Evolutionary conservation across 140 eudicot genomes (phyloP).

Genomic region (Ambrosia hybrid): DNA sequence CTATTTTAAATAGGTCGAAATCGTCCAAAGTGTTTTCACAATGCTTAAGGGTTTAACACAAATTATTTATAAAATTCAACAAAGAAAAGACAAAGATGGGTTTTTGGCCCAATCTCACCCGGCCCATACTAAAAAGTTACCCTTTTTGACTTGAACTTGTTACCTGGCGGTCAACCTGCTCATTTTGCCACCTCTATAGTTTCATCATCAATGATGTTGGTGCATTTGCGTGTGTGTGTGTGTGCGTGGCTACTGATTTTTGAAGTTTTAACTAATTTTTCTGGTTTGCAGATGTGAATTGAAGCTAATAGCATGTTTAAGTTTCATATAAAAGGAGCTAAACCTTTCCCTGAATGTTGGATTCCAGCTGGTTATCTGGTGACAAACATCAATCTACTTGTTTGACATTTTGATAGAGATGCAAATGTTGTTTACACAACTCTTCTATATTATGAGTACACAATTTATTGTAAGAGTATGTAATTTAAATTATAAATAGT

Average conservation of each 20-base stretch:
- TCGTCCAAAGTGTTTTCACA: neutral
- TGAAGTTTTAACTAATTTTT: neutral
- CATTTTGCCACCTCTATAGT: slow-evolving; percentile 7
- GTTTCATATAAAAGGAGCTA: neutral
- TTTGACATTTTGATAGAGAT: neutral
- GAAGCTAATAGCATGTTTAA: neutral
- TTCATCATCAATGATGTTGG: neutral
- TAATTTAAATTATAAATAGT: slow-evolving; percentile 1
- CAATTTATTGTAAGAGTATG: neutral
- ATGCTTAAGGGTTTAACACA: neutral
- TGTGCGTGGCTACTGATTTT: neutral
- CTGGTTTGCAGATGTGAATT: slow-evolving; percentile 31
- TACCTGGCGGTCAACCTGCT: neutral
- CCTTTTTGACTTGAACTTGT: neutral
- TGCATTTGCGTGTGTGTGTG: neutral
- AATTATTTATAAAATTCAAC: neutral
- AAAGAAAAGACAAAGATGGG: neutral
- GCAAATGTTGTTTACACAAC: slow-evolving; percentile 13
- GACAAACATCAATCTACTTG: slow-evolving; percentile 5
- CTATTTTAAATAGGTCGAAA: neutral
- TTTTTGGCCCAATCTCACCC: neutral
- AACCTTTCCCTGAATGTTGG: neutral
- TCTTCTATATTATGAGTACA: neutral
- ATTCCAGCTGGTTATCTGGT: neutral
- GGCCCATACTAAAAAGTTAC: neutral